Percentiles rank a stretch among this genome's conserved stretches.
Evolutionary conservation across 225 moss, liverwort and hornwort species (phyloP).

Genomic region (Sphagnum tenellum): DNA sequence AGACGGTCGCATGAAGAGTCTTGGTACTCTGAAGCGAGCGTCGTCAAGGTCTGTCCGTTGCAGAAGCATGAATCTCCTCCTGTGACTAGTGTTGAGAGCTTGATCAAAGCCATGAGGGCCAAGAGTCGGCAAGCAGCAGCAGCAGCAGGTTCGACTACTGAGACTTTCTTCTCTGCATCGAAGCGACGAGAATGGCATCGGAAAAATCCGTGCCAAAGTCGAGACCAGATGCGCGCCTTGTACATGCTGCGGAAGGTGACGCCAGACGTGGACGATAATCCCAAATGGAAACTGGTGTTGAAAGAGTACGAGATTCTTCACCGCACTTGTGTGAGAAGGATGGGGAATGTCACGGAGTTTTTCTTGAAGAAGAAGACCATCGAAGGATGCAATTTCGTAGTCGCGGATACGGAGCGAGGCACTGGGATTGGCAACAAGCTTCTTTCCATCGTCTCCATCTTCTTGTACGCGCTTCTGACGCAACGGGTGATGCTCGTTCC

Average conservation of each 20-base stretch:
- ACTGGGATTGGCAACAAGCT: conserved; percentile 35
- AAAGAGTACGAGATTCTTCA: conserved; percentile 38
- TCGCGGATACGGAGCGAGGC: conserved; percentile 20
- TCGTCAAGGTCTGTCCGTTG: too few relatives aligned
- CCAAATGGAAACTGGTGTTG: conserved; percentile 32
- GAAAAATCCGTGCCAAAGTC: conserved; percentile 26
- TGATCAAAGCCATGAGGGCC: too few relatives aligned
- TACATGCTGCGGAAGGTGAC: conserved; percentile 29
- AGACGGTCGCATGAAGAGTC: too few relatives aligned
- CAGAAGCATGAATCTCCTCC: too few relatives aligned
- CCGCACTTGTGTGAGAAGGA: conserved; percentile 21
- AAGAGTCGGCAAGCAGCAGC: too few relatives aligned
- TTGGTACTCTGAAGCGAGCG: too few relatives aligned
- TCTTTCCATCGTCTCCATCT: conserved; percentile 19
- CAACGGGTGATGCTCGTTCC: conserved; percentile 42
- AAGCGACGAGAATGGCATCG: conserved; percentile 12
- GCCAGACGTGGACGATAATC: conserved; percentile 16
- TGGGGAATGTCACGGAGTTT: conserved; percentile 22
- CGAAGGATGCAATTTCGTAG: conserved; percentile 39
- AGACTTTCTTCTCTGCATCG: too few relatives aligned
- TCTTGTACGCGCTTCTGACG: conserved; percentile 40
- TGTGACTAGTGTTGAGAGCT: too few relatives aligned
- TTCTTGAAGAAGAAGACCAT: conserved; percentile 7
- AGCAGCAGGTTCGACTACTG: too few relatives aligned
- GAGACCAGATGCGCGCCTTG: conserved; percentile 14